Evolutionary conservation across 2,329 filamentous ascomycete species (phyloP).

Genomic region (Fusarium napiforme): DNA sequence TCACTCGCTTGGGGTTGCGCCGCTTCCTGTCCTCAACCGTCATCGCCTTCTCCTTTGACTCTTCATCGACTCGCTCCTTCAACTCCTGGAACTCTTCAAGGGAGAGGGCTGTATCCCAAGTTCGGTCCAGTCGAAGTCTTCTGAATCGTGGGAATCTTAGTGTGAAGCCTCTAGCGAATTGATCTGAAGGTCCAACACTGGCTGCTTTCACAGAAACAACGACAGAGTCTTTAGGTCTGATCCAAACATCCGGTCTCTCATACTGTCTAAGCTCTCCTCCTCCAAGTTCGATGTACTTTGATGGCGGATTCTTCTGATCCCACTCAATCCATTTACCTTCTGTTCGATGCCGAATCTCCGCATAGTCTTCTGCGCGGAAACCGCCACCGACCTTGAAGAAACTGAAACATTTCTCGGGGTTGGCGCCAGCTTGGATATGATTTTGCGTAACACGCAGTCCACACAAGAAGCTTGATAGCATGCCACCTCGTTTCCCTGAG

Average conservation of each 20-base stretch:
- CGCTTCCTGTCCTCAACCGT: constrained; percentile 76
- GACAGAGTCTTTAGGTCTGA: constrained; percentile 86
- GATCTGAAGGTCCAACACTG: constrained; percentile 77
- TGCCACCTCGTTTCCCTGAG: constrained; percentile 84
- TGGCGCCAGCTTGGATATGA: constrained; percentile 67
- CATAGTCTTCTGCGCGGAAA: constrained; percentile 86
- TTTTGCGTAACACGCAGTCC: constrained; percentile 81
- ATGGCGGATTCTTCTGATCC: constrained; percentile 81
- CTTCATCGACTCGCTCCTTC: constrained; percentile 74
- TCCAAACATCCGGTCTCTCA: constrained; percentile 92
- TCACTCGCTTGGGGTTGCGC: constrained; percentile 67
- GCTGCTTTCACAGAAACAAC: constrained; percentile 92
- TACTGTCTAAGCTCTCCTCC: constrained; percentile 76
- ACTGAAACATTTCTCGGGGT: constrained; percentile 84
- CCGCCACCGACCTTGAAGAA: constrained; percentile 99
- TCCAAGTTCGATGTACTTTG: constrained; percentile 81
- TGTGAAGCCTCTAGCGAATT: constrained; percentile 81
- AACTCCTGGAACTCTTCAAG: constrained; percentile 81
- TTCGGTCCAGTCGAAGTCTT: constrained; percentile 80
- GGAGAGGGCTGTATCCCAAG: constrained; percentile 83
- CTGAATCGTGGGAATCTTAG: constrained; percentile 93
- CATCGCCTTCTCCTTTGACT: constrained; percentile 79
- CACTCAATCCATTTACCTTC: constrained; percentile 93
- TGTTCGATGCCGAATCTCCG: constrained; percentile 82
- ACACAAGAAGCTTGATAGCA: constrained; percentile 88